Percentiles rank a stretch among this genome's conserved stretches.
These are phyloP conservation scores for Boechera divaricarpa DNA, from an alignment of 345 rosid species.

Conservation along the genomic window DNA sequence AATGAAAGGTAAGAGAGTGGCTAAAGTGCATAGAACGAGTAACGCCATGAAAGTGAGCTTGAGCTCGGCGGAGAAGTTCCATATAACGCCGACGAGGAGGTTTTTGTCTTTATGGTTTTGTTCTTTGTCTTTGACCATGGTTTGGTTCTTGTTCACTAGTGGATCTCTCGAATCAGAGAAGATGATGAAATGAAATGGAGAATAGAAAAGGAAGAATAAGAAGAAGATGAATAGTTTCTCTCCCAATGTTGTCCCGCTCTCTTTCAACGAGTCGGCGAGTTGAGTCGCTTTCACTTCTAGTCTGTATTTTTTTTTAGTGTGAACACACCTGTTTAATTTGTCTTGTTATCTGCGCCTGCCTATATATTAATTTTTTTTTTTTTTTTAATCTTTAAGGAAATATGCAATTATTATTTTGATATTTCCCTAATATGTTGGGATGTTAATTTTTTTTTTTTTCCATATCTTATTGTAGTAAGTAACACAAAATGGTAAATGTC, in stretches of 20 bases:
- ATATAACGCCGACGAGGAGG: constrained; percentile 42
- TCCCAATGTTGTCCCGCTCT: constrained; percentile 19
- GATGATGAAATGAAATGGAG: not conserved
- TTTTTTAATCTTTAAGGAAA: no score
- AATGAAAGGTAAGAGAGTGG: constrained; percentile 29
- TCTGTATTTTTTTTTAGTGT: constrained; percentile 8
- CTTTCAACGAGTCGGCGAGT: constrained; percentile 32
- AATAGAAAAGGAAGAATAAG: not conserved
- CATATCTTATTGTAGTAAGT: no score
- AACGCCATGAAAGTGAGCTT: constrained; percentile 42
- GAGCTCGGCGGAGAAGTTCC: constrained; percentile 43
- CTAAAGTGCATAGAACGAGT: constrained; percentile 31
- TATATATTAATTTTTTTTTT: not conserved
- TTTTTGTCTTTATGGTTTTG: constrained; percentile 50
- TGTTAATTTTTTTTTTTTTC: no score
- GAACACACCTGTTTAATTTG: constrained; percentile 37
- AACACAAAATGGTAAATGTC: no score
- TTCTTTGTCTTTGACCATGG: constrained; percentile 60
- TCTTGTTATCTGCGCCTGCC: constrained; percentile 18
- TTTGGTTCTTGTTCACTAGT: not conserved
- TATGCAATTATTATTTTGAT: no score
- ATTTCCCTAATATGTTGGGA: not conserved
- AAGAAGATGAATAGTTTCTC: constrained; percentile 22
- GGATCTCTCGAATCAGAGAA: constrained; percentile 31
- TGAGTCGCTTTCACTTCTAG: constrained; percentile 20